Base-by-base conservation (phyloP, 768 basidiomycete genomes). In the Lanmaoa rubissima region DNA sequence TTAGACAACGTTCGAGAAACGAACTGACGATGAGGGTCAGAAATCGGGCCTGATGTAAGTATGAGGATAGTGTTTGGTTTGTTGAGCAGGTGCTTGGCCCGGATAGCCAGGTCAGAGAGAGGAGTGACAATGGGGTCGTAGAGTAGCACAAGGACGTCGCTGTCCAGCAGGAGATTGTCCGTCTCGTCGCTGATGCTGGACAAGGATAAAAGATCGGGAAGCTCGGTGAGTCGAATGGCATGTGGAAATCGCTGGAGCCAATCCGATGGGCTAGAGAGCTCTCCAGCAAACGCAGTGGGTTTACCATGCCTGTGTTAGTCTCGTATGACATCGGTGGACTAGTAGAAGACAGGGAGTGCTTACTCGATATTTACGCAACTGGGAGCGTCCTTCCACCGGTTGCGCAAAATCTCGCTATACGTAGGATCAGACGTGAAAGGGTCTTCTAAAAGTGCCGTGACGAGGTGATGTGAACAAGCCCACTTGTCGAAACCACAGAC, bases 401-500 rank as follows among this genome's bases (percentile, higher is more conserved):
- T 65, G 51, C 75, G 76, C 24, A 88, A 63, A 9, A 65, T 63
- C 34, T 74, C 70, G 48, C 74, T 77, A 55, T 79, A 75, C 5
- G 69, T 63, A 26, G 74, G 57, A 59, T 83, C 79, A n/a, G 82
- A 81, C 3, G 77, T 75, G 60, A 92, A 80, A 14, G 89, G 89
- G 52, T 91, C 84, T 43, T 86, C 81, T 16, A 92, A 74, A 36
- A 92, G 76, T 8, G 88, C 87, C 5, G 84, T 83, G 19, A 92
- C 81, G 5, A 92, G 71, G 32, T 86, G 82, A 38, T 74, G 73
- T 8, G 83, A 75, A 38, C 76, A 77, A 19, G 86, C 78, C 68
- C 75, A 78, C 62, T 81, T 70, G 67, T 86, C 83, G 49, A 80
- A 62, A 13, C 82, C 80, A 64, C 78, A 82, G 13, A 91, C 89